Percentiles rank a stretch among this genome's conserved stretches.
Evolutionary conservation across 805 yeast species (phyloP).

Genomic region (Maudiozyma bulderi): DNA sequence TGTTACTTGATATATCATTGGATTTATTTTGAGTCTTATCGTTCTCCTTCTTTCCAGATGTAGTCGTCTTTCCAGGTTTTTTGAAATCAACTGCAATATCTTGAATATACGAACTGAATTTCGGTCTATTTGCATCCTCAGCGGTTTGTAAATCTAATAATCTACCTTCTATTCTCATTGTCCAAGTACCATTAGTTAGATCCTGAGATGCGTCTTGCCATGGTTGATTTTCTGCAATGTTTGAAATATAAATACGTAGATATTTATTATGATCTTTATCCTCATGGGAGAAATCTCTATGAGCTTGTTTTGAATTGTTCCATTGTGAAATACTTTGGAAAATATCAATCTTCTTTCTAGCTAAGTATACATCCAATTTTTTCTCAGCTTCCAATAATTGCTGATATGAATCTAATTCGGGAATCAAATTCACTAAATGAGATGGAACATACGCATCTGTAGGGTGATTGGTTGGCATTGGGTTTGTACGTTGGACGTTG

Average conservation of each 20-base stretch:
- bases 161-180: conserved; percentile 81
- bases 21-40: background rate
- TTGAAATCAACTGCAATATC: conserved; percentile 75
- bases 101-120: conserved; percentile 71
- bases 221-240: conserved; percentile 75
- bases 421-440: conserved; percentile 38
- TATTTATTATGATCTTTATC: conserved; percentile 39
- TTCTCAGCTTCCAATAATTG: conserved; percentile 73
- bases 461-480: conserved; percentile 32
- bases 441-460: conserved; percentile 45
- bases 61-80: conserved; percentile 1
- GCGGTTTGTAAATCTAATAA: conserved; percentile 45
- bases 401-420: conserved; percentile 66
- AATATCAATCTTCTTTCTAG: conserved; percentile 75
- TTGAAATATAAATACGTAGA: conserved; percentile 73
- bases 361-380: conserved; percentile 66
- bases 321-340: conserved; percentile 55
- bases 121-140: conserved; percentile 41
- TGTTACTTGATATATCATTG: background rate
- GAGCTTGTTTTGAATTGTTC: conserved; percentile 33
- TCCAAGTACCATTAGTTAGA: conserved; percentile 49
- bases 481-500: conserved; percentile 15
- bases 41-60: background rate
- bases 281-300: conserved; percentile 21
- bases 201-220: conserved; percentile 47